Evolutionary conservation across 2,329 filamentous ascomycete genomes (phyloP), one percentile per base, ranked within the genome.

Genomic region (Septoria petroselini): DNA sequence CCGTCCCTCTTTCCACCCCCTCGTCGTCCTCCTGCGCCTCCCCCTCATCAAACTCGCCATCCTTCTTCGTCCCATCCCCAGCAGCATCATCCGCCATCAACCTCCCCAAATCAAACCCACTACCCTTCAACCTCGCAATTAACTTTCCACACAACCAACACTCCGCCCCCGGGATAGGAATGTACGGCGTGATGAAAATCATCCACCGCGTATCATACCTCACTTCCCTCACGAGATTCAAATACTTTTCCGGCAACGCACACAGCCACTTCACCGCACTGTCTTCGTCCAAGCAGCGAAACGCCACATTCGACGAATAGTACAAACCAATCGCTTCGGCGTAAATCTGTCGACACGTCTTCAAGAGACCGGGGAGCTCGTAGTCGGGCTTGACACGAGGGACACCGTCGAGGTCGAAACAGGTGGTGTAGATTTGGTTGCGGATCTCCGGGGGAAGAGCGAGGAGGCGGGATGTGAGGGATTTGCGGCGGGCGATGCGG

Each of bases 161-260:
- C 43, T 58, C 55, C 40, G 46, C 48, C 7, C 50, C 55, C 0
- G 53, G 44, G 23, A 58, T 48, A 12, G 55, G 53, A 35, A 58
- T 58, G 12, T 52, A 49, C 3, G 55, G 55, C 42, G 48, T 58
- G 2, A 38, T 15, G 29, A 56, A 58, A 0, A 58, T 52, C 5
- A 56, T 56, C 55, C 53, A 58, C 2, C 55, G 17, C 4, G 53
- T 58, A 43, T 58, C 55, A 41, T 56, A 58, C 15, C 50, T 49
- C 7, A 58, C 39, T 23, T 58, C 53, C 11, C 11, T 6, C 8
- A 58, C 35, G 9, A 54, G 12, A 3, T 47, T 31, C 29, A 53
- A 30, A 4, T 14, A 50, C 18, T 47, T 21, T 3, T 14, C 17
- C 1, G 55, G 50, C 1, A 59, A 41, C 17, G 42, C 43, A 1